Base-by-base conservation (phyloP, 177 flowering plant genomes). In the Vitis hybrid region DNA sequence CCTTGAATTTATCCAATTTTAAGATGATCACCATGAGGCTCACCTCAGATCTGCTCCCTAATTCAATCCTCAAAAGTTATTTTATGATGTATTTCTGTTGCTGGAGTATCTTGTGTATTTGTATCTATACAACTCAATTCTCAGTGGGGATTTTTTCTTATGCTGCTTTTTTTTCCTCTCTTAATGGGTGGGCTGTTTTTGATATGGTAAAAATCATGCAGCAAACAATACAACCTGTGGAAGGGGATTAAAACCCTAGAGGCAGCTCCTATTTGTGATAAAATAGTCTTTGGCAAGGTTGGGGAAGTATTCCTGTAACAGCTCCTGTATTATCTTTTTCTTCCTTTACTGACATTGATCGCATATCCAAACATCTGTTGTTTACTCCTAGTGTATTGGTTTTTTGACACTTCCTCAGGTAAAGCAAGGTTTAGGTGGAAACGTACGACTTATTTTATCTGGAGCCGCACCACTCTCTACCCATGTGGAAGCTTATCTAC, bases 401-500 rank as follows among this genome's bases (percentile, higher is more conserved):
- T 31, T 22, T 61, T 50, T 10, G 48, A 6, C 18, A 60, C 52
- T 22, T 70, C 21, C 21, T 49, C 74, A 96, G 99, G 89, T 96
- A 49, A 96, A 89, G 74, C 83, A 91, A 86, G 96, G 97, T 22
- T 77, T 96, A 70, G 99, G 99, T 65, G 99, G 99, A 33, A 87
- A 78, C 10, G 86, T 96, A 26, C 82, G 98, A 19, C 86, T 96
- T n/a, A 92, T 96, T 75, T 77, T 96, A 51, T 96, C 98, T 73
- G 99, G 99, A 70, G 99, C 93, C 45, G 99, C 98, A 45, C 98
- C 99, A 64, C 96, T 96, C 69, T 79, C 98, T 73, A 59, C 79
- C 45, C 92, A 83, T 72, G 97, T 96, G 18, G 98, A 96, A 79
- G 76, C 90, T 12, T 96, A 80, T 76, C 77, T 96, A 62, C 78